A percentile compares a stretch with the other conserved stretches of the same genome.
These are phyloP conservation scores for Vigna radiata DNA, from an alignment of 306 rosid species.

Conservation along the genomic window DNA sequence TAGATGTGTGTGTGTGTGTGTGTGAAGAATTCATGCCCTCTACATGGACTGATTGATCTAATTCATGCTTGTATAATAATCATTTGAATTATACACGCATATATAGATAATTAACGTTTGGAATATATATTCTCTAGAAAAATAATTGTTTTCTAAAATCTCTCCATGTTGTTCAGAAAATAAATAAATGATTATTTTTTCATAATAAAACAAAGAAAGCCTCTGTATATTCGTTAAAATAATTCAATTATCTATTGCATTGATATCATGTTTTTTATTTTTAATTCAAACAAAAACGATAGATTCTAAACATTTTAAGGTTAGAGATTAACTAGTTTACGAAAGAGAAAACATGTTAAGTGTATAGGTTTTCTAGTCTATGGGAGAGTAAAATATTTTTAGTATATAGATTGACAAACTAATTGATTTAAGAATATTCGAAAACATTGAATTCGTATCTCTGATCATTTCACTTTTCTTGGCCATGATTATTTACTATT, in stretches of 20 bases:
- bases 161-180: neutral
- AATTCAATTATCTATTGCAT: neutral
- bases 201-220: neutral
- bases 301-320: neutral
- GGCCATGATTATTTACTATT: conserved; percentile 20
- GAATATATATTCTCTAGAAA: neutral
- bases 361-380: neutral
- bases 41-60: neutral
- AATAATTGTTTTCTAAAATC: neutral
- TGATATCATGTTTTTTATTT: neutral
- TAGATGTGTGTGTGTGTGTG: no score
- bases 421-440: neutral
- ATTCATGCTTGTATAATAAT: conserved; percentile 26
- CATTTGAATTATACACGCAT: neutral
- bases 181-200: neutral
- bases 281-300: neutral
- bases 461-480: neutral
- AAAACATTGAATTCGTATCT: neutral
- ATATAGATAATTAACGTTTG: neutral
- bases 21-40: no score
- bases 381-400: neutral
- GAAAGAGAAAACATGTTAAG: neutral
- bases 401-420: neutral
- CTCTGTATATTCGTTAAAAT: neutral
- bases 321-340: no score